These are phyloP conservation scores for Fusarium agapanthi DNA, from an alignment of 2,329 filamentous ascomycete genomes.

Conservation along the genomic window DNA sequence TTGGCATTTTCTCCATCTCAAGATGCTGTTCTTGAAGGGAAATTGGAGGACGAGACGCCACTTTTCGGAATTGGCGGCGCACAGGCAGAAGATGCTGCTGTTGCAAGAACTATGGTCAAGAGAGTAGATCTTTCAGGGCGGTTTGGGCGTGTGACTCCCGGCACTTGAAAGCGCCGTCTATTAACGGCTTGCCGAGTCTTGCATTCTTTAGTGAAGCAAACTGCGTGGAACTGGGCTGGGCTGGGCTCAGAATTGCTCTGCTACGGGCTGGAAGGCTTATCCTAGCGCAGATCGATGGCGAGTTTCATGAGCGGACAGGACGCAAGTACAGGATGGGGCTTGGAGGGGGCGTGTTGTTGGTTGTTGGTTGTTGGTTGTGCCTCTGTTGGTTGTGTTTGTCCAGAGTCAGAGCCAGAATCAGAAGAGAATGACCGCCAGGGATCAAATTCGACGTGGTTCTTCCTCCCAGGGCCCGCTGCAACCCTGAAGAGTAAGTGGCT, in stretches of 20 bases:
- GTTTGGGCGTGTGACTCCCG: slow-evolving; percentile 12
- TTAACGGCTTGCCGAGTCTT: slow-evolving; percentile 28
- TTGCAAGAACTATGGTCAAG: neutral
- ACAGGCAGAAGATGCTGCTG: neutral
- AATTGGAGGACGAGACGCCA: slow-evolving; percentile 15
- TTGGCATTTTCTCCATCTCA: neutral
- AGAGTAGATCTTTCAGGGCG: slow-evolving; percentile 2
- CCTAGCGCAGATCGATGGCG: slow-evolving; percentile 30
- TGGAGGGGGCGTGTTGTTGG: neutral
- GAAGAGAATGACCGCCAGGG: neutral
- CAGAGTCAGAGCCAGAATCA: neutral
- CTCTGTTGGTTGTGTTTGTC: slow-evolving; percentile 10
- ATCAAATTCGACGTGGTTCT: neutral
- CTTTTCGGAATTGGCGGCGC: slow-evolving; percentile 8
- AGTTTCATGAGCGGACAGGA: slow-evolving; percentile 24
- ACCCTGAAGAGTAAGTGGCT: slow-evolving; percentile 12
- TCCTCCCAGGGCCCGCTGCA: neutral
- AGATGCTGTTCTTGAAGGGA: slow-evolving; percentile 7
- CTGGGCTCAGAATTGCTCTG: neutral
- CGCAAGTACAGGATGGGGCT: neutral
- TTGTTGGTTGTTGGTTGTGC: slow-evolving; percentile 1
- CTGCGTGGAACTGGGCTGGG: neutral
- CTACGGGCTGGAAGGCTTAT: slow-evolving; percentile 24
- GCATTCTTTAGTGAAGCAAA: slow-evolving; percentile 13
- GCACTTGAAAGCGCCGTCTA: slow-evolving; percentile 19